These are phyloP conservation scores for Melampsora occidentalis DNA, from an alignment of 1,284 basidiomycete species.

Conservation along the genomic window DNA sequence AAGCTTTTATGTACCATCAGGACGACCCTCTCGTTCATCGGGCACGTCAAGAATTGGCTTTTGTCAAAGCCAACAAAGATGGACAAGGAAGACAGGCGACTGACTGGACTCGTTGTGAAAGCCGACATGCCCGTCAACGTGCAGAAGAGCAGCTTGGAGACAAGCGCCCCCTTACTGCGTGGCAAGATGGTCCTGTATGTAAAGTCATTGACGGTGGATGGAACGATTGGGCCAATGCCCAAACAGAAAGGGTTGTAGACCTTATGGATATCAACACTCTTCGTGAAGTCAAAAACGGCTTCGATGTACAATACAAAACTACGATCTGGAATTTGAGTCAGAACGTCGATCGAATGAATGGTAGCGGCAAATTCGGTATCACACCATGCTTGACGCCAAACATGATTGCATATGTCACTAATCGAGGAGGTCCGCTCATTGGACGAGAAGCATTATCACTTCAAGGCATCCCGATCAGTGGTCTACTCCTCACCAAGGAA, in stretches of 20 bases:
- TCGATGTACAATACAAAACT: slow-evolving; percentile 83
- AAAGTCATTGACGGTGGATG: slow-evolving; percentile 86
- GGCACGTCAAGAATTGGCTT: slow-evolving; percentile 75
- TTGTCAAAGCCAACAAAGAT: slow-evolving; percentile 54
- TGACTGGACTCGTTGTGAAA: slow-evolving; percentile 90
- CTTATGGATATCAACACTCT: slow-evolving; percentile 85
- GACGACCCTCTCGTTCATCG: slow-evolving; percentile 88
- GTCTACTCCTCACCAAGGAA: slow-evolving; percentile 84
- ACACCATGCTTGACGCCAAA: slow-evolving; percentile 88
- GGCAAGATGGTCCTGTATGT: slow-evolving; percentile 89
- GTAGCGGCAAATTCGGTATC: slow-evolving; percentile 74
- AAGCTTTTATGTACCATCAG: slow-evolving; percentile 82
- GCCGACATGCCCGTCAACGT: slow-evolving; percentile 80
- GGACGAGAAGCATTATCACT: slow-evolving; percentile 87
- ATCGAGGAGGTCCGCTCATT: slow-evolving; percentile 92
- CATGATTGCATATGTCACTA: slow-evolving; percentile 94
- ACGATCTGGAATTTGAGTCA: slow-evolving; percentile 97
- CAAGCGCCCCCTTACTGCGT: slow-evolving; percentile 81
- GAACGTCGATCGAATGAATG: slow-evolving; percentile 79
- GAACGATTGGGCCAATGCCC: slow-evolving; percentile 85
- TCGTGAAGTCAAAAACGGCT: slow-evolving; percentile 72
- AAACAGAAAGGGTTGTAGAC: slow-evolving; percentile 92
- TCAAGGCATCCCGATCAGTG: slow-evolving; percentile 88
- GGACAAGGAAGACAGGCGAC: slow-evolving; percentile 60
- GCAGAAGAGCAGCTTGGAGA: slow-evolving; percentile 77